Percentiles rank a stretch among this genome's conserved stretches.
phyloP scores from a whole-genome alignment of 2,329 filamentous ascomycete genomes.

The Colletotrichum caudatum region DNA sequence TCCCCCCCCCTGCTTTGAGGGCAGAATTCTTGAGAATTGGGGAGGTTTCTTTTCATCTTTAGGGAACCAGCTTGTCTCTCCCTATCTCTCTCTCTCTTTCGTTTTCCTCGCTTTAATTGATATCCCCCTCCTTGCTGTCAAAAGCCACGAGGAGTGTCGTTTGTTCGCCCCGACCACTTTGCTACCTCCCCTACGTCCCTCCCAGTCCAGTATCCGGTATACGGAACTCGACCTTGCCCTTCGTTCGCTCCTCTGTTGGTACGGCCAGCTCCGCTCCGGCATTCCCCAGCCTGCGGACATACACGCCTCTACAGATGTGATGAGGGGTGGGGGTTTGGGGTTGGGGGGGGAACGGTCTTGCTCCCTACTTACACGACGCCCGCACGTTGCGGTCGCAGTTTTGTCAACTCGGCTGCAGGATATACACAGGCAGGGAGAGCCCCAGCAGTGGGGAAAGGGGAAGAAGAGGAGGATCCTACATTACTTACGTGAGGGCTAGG shows the following conservation, averaged over 20 bases:
- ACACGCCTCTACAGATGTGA: not conserved
- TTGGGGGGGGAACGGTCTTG: not conserved
- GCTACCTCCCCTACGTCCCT: not conserved
- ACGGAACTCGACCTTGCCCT: not conserved
- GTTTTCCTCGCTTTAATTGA: constrained; percentile 14
- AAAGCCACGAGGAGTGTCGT: constrained; percentile 4
- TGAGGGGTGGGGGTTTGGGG: not conserved
- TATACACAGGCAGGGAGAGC: not conserved
- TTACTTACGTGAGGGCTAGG: not conserved
- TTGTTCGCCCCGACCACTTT: not conserved
- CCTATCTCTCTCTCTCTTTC: not conserved
- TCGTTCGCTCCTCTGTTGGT: not conserved
- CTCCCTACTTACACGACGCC: not conserved
- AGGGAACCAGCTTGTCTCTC: constrained; percentile 3
- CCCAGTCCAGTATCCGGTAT: not conserved
- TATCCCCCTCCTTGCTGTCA: constrained; percentile 31
- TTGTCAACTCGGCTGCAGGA: not conserved
- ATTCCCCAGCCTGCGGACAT: too few species aligned
- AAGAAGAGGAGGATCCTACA: not conserved
- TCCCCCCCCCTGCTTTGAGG: not conserved
- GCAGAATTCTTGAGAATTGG: constrained; percentile 11
- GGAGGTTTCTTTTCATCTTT: not conserved
- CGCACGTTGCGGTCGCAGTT: not conserved
- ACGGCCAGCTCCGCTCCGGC: too few species aligned
- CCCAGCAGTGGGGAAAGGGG: too few species aligned